These are phyloP conservation scores for Linnemannia zychae DNA, from an alignment of 192 early-diverging fungal species.

Conservation along the genomic window DNA sequence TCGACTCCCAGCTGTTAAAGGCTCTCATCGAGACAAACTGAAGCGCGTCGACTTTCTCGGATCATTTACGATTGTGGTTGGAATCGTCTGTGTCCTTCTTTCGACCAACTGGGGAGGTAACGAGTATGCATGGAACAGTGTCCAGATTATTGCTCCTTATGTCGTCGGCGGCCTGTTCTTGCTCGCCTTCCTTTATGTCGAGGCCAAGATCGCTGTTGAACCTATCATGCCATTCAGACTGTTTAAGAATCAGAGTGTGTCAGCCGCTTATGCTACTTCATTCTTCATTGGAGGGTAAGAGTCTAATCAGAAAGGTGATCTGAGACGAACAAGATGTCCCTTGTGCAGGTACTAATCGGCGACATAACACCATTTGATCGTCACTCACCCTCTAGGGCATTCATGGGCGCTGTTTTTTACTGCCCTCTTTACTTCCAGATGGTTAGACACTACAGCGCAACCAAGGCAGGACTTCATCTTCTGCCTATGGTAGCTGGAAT, in stretches of 20 bases:
- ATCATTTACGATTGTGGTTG: constrained; percentile 39
- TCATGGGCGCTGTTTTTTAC: constrained; percentile 74
- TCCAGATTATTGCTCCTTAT: constrained; percentile 66
- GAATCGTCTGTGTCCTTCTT: constrained; percentile 48
- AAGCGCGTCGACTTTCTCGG: constrained; percentile 52
- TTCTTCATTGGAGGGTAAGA: constrained; percentile 71
- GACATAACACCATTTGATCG: not conserved
- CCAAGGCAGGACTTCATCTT: constrained; percentile 76
- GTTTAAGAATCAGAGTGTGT: constrained; percentile 71
- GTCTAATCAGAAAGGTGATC: not conserved
- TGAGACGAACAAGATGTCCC: not conserved
- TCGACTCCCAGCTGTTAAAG: constrained; percentile 27
- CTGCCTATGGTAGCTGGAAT: constrained; percentile 80
- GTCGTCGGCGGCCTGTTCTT: constrained; percentile 65
- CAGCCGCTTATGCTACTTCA: constrained; percentile 68
- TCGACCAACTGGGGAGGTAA: constrained; percentile 62
- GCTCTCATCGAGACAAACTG: constrained; percentile 32
- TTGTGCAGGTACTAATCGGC: not conserved
- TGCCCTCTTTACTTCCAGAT: constrained; percentile 83
- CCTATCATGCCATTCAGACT: constrained; percentile 81
- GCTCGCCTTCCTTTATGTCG: constrained; percentile 69
- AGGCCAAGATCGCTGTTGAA: constrained; percentile 72
- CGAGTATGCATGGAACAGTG: constrained; percentile 75
- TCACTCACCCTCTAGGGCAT: constrained; percentile 32
- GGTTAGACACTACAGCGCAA: constrained; percentile 70